Percentiles rank a stretch among this genome's conserved stretches.
Conservation (phyloP, 2,329 filamentous ascomycete genomes). For the Tothia fuscella region DNA sequence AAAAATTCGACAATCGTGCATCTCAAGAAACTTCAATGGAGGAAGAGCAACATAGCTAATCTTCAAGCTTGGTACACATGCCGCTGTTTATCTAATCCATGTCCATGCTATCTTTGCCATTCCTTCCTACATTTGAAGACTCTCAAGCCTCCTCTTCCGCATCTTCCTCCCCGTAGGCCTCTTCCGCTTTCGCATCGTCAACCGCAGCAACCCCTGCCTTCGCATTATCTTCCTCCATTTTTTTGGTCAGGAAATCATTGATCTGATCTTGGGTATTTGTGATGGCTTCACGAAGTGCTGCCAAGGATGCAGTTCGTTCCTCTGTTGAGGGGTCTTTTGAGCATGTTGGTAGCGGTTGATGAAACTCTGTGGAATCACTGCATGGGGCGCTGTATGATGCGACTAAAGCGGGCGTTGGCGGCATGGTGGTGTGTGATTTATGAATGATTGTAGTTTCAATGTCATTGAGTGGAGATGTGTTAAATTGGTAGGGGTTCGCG, state of each 20-base stretch:
- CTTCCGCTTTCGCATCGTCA: slow-evolving; percentile 40
- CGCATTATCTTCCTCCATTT: slow-evolving; percentile 63
- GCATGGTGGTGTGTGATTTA: neutral
- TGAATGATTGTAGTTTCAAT: neutral
- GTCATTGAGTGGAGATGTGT: neutral
- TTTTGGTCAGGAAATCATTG: slow-evolving; percentile 58
- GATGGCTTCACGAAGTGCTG: slow-evolving; percentile 45
- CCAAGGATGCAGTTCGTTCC: slow-evolving; percentile 49
- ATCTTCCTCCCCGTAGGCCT: slow-evolving; percentile 78
- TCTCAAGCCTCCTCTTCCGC: slow-evolving; percentile 45
- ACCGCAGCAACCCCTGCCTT: slow-evolving; percentile 16
- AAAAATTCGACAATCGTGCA: too few species aligned
- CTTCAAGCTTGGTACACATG: too few species aligned
- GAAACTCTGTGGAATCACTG: neutral
- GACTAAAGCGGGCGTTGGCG: neutral
- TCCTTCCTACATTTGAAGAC: too few species aligned
- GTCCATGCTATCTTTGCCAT: too few species aligned
- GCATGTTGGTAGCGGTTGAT: neutral
- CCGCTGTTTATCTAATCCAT: too few species aligned
- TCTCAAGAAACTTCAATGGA: too few species aligned
- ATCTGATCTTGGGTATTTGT: slow-evolving; percentile 50
- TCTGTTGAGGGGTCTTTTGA: slow-evolving; percentile 21
- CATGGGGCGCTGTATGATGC: slow-evolving; percentile 2
- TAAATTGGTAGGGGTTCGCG: too few species aligned
- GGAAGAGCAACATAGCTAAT: too few species aligned